A percentile compares a stretch with the other conserved stretches of the same genome.
phyloP scores from a whole-genome alignment of 371 early-diverging fungal genomes.

The Lichtheimia ramosa region DNA sequence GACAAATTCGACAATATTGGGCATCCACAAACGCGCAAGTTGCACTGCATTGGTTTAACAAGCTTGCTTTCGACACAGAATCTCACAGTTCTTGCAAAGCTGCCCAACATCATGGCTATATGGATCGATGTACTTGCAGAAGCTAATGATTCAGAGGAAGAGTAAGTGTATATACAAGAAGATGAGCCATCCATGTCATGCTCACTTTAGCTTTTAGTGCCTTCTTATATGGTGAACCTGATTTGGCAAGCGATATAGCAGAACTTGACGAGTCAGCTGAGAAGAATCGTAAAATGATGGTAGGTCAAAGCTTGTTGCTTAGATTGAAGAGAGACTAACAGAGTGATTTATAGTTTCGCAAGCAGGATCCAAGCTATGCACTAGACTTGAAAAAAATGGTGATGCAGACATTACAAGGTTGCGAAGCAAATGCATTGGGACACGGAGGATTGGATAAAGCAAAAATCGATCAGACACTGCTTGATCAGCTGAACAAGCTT shows the following conservation, averaged over 20 bases:
- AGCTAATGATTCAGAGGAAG: slow-evolving; percentile 59
- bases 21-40: slow-evolving; percentile 70
- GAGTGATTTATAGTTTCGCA: slow-evolving; percentile 35
- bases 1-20: slow-evolving; percentile 81
- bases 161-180: slow-evolving; percentile 32
- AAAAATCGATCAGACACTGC: slow-evolving; percentile 51
- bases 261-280: slow-evolving; percentile 61
- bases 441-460: slow-evolving; percentile 13
- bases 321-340: slow-evolving; percentile 1
- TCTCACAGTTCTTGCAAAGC: slow-evolving; percentile 37
- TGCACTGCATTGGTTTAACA: slow-evolving; percentile 71
- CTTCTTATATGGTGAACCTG: slow-evolving; percentile 65
- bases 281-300: slow-evolving; percentile 38
- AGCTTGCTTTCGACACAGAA: slow-evolving; percentile 59
- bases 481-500: slow-evolving; percentile 36
- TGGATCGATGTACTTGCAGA: slow-evolving; percentile 70
- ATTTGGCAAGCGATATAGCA: slow-evolving; percentile 54
- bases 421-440: slow-evolving; percentile 27
- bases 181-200: neutral
- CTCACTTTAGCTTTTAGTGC: slow-evolving; percentile 30
- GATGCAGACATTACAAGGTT: slow-evolving; percentile 43
- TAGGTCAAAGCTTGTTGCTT: slow-evolving; percentile 12
- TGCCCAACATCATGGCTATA: slow-evolving; percentile 58
- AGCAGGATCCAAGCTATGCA: slow-evolving; percentile 59
- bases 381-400: slow-evolving; percentile 53